Evolutionary conservation across 208 protist species (phyloP), one percentile per base, ranked within the genome.

Genomic region (Crithidia sp.): DNA sequence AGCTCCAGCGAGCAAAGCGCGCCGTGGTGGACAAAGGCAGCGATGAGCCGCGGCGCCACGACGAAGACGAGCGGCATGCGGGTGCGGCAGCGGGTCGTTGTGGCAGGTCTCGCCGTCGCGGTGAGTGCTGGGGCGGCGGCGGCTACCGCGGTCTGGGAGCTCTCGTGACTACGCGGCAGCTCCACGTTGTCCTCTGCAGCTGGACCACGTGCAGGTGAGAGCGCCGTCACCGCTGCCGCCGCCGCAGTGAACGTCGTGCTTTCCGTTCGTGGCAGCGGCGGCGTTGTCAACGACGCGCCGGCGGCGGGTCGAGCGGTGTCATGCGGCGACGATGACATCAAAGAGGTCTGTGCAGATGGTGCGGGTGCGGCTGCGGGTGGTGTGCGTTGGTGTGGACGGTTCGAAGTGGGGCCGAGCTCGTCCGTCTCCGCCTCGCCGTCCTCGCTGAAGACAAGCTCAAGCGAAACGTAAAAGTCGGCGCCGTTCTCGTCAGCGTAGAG

Each of bases 41-140:
- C 87, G 40, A 89, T 65, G 43, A 96, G 87, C 7, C 91, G 88
- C 10, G 91, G 91, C 3, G 83, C 68, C 17, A 93, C 84, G 49
- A 96, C 76, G 77, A 96, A 94, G 36, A 93, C 88, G 28, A 92
- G 76, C 36, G 91, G 91, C 87, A 96, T 94, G 13, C 72, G 77
- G 6, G 59, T 53, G 4, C 10, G 63, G 66, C 45, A 76, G 60
- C 41, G 69, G 14, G 9, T 2, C 9, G 45, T 13, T 73, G 28
- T 36, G 17, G 16, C 16, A 56, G 52, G 45, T 2, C 10, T 14
- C 10, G 45, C 52, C 7, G 52, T 14, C 16, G 52, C 52, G n/a
- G 52, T 28, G 3, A 16, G 16, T 14, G 52, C 52, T 56, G 52
- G 7, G 45, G 45, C 45, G 45, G 45, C 12, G 45, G 7, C 45